Evolutionary conservation across 1,284 basidiomycete genomes (phyloP).

Genomic region (Ustilago shanxiensis): DNA sequence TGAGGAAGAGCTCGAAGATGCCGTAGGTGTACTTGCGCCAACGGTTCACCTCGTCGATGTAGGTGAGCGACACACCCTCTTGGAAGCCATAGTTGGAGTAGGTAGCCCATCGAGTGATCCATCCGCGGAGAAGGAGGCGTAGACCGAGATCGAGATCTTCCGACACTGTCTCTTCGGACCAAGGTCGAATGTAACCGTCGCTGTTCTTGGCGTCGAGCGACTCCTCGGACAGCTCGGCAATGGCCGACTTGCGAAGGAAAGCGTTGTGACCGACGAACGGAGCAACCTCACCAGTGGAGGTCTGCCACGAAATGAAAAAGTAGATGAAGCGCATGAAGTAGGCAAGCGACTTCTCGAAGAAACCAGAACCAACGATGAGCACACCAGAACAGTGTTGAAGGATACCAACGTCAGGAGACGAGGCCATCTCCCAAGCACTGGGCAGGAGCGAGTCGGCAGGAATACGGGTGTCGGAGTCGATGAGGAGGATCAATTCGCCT

Average conservation of each 20-base stretch:
- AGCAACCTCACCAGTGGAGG: constrained; percentile 68
- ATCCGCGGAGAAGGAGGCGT: constrained; percentile 72
- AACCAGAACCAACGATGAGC: constrained; percentile 86
- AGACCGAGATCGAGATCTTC: constrained; percentile 85
- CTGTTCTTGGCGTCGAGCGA: constrained; percentile 79
- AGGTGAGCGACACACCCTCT: constrained; percentile 82
- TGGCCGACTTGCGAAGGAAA: constrained; percentile 74
- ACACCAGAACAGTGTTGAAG: constrained; percentile 84
- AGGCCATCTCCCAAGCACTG: constrained; percentile 82
- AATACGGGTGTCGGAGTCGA: constrained; percentile 84
- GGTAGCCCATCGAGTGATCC: constrained; percentile 84
- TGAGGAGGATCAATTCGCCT: constrained; percentile 59
- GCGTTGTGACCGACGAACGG: constrained; percentile 87
- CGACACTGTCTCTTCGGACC: constrained; percentile 84
- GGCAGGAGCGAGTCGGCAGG: constrained; percentile 87
- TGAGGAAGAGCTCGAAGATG: constrained; percentile 70
- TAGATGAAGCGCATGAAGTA: constrained; percentile 74
- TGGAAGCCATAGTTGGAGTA: constrained; percentile 85
- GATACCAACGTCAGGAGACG: constrained; percentile 82
- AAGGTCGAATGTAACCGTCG: constrained; percentile 76
- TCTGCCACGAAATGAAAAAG: constrained; percentile 72
- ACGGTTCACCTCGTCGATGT: constrained; percentile 82
- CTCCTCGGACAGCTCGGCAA: constrained; percentile 78
- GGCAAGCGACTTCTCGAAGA: constrained; percentile 87
- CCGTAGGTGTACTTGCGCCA: constrained; percentile 91